Base-by-base conservation (phyloP, 768 basidiomycete species). In the Chalciporus pseudorubinellus region DNA sequence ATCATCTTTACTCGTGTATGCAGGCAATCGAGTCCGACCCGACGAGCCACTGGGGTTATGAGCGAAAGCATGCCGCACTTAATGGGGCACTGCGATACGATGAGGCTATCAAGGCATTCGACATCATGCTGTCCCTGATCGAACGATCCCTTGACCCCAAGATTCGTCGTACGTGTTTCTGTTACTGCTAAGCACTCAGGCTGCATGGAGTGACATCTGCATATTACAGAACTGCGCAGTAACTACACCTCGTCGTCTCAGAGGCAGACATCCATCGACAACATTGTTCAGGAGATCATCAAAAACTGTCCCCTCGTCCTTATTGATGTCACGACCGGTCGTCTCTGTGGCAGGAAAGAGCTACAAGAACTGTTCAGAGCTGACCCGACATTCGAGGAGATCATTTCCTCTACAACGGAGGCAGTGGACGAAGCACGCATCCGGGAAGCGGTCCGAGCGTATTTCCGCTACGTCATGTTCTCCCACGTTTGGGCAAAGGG, bases 231-330 rank as follows among this genome's bases (percentile, higher is more conserved):
- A 46, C 44, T 2, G 26, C 40, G 45, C 10, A 2, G 2, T 2
- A 13, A 13, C 29, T 31, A 31, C 12, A 31, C 10, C 10, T 29
- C 50, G 7, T 22, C n/a, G 0, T 12, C 42, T n/a, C 34, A 7
- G 6, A 38, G 18, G 26, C 6, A 39, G 34, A n/a, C 1, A 7
- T 4, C 5, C 0, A 13, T 53, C 26, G 28, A 39, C 2, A 14
- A 2, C 4, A 13, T 21, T 6, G 33, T 26, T 13, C 36, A 16
- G 2, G 7, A 10, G 29, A 31, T 31, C 29, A 3, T 34, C 29
- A 50, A 34, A 38, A 28, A 14, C 13, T 26, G 20, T 12, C 58
- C 41, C 20, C 43, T 46, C 43, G 54, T 29, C 48, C 56, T 46
- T 36, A 50, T 53, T 3, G 42, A 42, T 34, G 57, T 44, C 36